Evolutionary conservation across 1,284 basidiomycete genomes (phyloP).

Genomic region (Coniferiporia sulphurascens): DNA sequence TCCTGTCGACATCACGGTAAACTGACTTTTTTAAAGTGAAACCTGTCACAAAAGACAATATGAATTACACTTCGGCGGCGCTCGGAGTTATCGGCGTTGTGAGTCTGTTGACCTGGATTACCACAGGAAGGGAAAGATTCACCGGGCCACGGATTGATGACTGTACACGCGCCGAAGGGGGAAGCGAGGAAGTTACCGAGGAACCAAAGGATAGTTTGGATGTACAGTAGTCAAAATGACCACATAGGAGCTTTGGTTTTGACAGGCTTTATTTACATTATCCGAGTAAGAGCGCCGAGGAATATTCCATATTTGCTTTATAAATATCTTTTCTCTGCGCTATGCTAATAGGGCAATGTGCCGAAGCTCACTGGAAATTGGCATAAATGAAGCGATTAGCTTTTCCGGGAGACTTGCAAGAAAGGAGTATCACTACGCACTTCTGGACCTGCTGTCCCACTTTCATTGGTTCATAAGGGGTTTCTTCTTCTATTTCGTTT

Average conservation of each 20-base stretch:
- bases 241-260: not conserved
- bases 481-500: conserved; percentile 37
- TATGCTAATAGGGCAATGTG: conserved; percentile 77
- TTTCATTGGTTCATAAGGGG: conserved; percentile 69
- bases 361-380: conserved; percentile 60
- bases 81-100: conserved; percentile 16
- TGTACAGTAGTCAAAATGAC: not conserved
- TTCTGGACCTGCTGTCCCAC: conserved; percentile 83
- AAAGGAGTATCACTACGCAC: conserved; percentile 39
- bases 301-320: too few relatives aligned
- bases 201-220: not conserved
- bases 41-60: conserved; percentile 16
- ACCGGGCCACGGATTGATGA: conserved; percentile 8
- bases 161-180: not conserved
- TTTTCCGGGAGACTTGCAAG: not conserved
- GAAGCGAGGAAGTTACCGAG: not conserved
- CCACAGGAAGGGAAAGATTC: conserved; percentile 12
- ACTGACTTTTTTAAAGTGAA: conserved; percentile 1
- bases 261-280: not conserved
- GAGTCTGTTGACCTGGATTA: conserved; percentile 15
- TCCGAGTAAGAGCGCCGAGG: too few relatives aligned
- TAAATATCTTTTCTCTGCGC: conserved; percentile 16
- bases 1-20: not conserved
- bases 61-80: conserved; percentile 19
- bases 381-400: conserved; percentile 13